Base-by-base conservation (phyloP, 805 yeast genomes). In the Metschnikowia cerradonensis region DNA sequence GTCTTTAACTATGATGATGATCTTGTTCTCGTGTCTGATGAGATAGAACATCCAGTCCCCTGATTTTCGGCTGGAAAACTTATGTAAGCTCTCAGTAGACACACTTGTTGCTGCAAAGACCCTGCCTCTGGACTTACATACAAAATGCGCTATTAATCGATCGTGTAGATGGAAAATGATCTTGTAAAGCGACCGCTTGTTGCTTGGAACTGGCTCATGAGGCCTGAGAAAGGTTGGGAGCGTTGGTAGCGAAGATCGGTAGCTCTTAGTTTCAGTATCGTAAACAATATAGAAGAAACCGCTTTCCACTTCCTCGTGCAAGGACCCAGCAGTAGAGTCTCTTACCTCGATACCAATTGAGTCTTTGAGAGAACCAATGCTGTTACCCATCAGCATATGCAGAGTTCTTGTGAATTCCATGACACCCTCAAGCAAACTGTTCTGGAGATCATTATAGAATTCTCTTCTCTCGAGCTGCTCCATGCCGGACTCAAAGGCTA, bases 41-140 rank as follows among this genome's bases (percentile, higher is more conserved):
- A 66, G 68, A 56, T 73, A 73, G 52, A 73, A 67, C 67, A 73
- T 67, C 77, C 77, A 73, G 59, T 71, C 75, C 50, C 65, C 72
- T 31, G 52, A 53, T 47, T 64, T 68, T 49, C 67, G 68, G 52
- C 67, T 65, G 38, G 68, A 68, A 55, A 72, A 73, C 51, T 73
- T 73, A 57, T 73, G 76, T 44, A 73, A 67, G 54, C 64, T 71
- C 55, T 73, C 78, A 20, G 61, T 55, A 41, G 65, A 55, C 6
- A 55, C 43, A 37, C 57, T 54, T 3, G 53, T 49, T 0, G 50
- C 51, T 17, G 52, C 49, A 50, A 71, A 71, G 17, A 66, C 58
- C 14, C 60, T 56, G 17, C 49, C 56, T 20, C 60, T 60, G 11
- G 60, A 55, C 22, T 62, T 64, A 41, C 59, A 51, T 41, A 68